Base-by-base conservation (phyloP, 306 rosid genomes). In the Acacia confusa region DNA sequence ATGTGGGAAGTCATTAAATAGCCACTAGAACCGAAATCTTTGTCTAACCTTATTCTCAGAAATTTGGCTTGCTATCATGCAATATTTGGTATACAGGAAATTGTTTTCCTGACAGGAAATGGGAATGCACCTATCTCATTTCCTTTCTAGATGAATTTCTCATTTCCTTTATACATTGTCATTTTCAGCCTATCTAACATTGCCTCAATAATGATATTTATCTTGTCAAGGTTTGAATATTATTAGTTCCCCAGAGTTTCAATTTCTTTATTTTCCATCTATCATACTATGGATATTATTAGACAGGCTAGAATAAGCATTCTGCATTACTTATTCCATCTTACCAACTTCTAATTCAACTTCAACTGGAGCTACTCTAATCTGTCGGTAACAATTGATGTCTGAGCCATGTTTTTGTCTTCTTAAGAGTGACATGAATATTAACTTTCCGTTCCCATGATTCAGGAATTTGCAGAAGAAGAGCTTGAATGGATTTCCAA, bases 401-500 rank as follows among this genome's bases (percentile, higher is more conserved):
- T 48, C 19, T 5, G 17, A 6, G 63, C 63, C 43, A 28, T 5
- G 13, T 16, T 24, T 27, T 72, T 30, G 14, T 25, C 63, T 17
- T 57, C 64, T n/a, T 22, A n/a, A 55, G 28, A 43, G 20, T 55
- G 67, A 55, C 19, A 13, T 45, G 13, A 19, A 67, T 17, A 38
- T 15, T 58, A 32, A 24, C 28, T 28, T 36, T 12, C 44, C 60
- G 9, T 71, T 2, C 11, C 44, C 22, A 19, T 60, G 45, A 38
- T 72, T 6, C 82, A 87, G 88, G 93, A 78, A 48, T 5, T 50
- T 30, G 86, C 64, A 16, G 93, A 85, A 61, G 91, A 90, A 68
- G 93, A 90, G 10, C 88, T 90, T 34, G 93, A 90, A 61, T 90
- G 93, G 93, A 55, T 90, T 77, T 88, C 90, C 9, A 89, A 89